Conservation (phyloP, 495 filamentous ascomycete genomes). For the Aspergillus steynii region DNA sequence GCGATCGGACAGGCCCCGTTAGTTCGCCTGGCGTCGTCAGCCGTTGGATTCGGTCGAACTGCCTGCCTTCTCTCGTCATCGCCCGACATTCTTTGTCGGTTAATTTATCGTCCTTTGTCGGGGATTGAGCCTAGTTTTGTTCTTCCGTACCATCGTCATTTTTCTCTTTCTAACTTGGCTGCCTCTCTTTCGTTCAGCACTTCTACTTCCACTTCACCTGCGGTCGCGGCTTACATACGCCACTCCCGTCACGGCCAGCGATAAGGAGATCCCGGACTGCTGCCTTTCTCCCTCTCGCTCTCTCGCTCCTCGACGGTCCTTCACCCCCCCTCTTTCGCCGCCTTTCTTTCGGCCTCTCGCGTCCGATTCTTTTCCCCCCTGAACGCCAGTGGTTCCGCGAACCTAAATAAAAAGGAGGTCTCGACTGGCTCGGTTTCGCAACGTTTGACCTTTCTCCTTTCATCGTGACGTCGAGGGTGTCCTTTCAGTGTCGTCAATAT, state of each 20-base stretch:
- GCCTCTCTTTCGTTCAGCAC: neutral
- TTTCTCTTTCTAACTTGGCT: neutral
- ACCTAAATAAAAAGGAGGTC: neutral
- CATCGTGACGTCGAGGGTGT: conserved; percentile 21
- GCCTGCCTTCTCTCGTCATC: neutral
- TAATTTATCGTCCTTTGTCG: neutral
- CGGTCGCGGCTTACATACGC: neutral
- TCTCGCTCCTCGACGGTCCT: neutral
- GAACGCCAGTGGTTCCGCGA: neutral
- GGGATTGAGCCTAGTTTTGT: no score
- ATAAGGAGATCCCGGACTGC: conserved; percentile 9
- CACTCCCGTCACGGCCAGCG: conserved; percentile 5
- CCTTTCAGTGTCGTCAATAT: conserved; percentile 51
- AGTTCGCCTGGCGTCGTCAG: conserved; percentile 5
- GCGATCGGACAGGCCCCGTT: neutral
- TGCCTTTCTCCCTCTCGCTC: neutral
- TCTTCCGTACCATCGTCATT: neutral
- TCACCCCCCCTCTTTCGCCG: neutral
- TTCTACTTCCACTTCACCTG: conserved; percentile 7
- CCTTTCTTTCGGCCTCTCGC: neutral
- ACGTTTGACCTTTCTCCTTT: conserved; percentile 8
- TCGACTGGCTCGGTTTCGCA: conserved; percentile 1
- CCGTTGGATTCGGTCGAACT: neutral
- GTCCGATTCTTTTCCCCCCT: neutral
- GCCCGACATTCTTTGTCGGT: neutral